phyloP scores from a whole-genome alignment of 805 yeast genomes.

The Teunomyces lycoperdinae region DNA sequence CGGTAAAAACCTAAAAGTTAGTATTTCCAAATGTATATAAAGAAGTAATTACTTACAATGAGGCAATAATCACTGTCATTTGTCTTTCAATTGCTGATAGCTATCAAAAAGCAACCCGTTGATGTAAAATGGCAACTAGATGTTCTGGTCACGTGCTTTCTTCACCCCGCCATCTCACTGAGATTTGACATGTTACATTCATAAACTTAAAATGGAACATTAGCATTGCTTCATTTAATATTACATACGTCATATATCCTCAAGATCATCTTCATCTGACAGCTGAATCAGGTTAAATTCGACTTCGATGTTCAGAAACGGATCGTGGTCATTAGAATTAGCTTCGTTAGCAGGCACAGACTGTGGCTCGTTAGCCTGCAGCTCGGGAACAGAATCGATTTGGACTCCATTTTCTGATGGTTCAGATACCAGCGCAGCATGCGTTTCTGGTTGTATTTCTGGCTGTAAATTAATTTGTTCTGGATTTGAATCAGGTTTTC shows the following conservation, averaged over 20 bases:
- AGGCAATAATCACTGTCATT: conserved; percentile 70
- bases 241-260: not conserved
- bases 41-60: conserved; percentile 48
- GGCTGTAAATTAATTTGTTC: too few relatives aligned
- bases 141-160: not conserved
- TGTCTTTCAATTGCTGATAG: not conserved
- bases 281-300: conserved; percentile 2
- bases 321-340: not conserved
- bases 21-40: conserved; percentile 17
- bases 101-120: not conserved
- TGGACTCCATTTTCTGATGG: too few relatives aligned
- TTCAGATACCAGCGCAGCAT: too few relatives aligned
- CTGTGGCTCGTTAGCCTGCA: too few relatives aligned
- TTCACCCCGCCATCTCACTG: not conserved
- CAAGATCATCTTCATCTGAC: conserved; percentile 3
- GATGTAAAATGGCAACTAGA: not conserved
- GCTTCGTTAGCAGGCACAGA: not conserved
- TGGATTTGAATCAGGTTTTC: not conserved
- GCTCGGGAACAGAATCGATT: too few relatives aligned
- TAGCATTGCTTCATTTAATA: not conserved
- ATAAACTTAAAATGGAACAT: not conserved
- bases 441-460: too few relatives aligned
- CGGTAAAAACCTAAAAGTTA: conserved; percentile 55
- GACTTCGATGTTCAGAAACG: not conserved
- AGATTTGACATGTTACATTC: not conserved